A percentile compares a stretch with the other conserved stretches of the same genome.
These are phyloP conservation scores for Babesia divergens DNA, from an alignment of 169 alveolate species.

Conservation along the genomic window DNA sequence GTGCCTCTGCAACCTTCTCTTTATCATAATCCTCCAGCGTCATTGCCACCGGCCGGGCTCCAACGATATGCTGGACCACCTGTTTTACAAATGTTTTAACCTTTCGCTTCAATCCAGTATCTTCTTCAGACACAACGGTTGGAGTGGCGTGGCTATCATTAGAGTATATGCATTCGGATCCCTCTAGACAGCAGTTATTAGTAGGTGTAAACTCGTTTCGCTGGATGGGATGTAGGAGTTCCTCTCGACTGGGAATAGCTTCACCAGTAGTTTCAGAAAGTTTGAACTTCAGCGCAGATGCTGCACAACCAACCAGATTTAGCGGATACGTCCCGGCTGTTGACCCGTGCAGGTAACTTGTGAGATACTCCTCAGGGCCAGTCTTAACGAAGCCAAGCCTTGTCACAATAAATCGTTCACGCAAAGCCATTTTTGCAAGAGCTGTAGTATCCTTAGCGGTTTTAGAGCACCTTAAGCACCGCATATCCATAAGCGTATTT, in stretches of 20 bases:
- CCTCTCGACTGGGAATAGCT: neutral
- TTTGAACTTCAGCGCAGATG: constrained; percentile 4
- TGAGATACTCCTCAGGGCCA: neutral
- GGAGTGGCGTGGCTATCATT: neutral
- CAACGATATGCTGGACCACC: constrained; percentile 36
- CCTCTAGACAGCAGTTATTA: constrained; percentile 9
- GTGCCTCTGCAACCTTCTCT: constrained; percentile 1
- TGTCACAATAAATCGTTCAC: constrained; percentile 24
- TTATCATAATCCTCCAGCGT: constrained; percentile 24
- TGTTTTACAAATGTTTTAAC: constrained; percentile 18
- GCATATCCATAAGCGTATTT: neutral
- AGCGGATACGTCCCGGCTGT: neutral
- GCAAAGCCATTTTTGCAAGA: constrained; percentile 10
- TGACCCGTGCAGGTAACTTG: constrained; percentile 40
- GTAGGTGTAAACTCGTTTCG: neutral
- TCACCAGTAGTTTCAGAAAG: too few relatives aligned
- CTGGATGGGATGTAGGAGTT: neutral
- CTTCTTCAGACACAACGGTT: neutral
- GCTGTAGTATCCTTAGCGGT: constrained; percentile 31
- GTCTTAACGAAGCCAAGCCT: constrained; percentile 27
- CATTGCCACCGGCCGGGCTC: constrained; percentile 45
- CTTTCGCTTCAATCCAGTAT: neutral
- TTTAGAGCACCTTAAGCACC: constrained; percentile 19
- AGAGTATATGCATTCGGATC: constrained; percentile 15
- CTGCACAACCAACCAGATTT: constrained; percentile 31